Conservation (phyloP, 345 rosid species). For the Aquilaria sinensis region DNA sequence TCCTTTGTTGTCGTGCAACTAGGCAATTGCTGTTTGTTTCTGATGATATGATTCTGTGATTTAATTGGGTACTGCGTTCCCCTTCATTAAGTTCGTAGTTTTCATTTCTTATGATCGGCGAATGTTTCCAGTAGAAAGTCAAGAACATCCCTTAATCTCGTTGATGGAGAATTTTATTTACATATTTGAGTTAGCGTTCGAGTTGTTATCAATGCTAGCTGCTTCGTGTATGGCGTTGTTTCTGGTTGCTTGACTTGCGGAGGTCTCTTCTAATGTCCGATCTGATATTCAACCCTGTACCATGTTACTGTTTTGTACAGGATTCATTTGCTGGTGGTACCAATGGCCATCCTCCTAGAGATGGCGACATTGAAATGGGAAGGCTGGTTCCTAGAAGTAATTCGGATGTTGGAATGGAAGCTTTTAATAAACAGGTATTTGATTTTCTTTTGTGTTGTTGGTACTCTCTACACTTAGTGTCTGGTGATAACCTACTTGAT, state of each 20-base stretch:
- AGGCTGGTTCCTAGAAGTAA: conserved; percentile 26
- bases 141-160: neutral
- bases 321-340: conserved; percentile 45
- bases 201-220: neutral
- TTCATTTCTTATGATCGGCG: neutral
- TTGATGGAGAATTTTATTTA: neutral
- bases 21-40: neutral
- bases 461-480: neutral
- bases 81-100: neutral
- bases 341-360: conserved; percentile 21
- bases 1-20: neutral
- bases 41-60: neutral
- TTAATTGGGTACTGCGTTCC: neutral
- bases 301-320: conserved; percentile 19
- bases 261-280: neutral
- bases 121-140: neutral
- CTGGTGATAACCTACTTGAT: neutral
- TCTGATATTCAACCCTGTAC: neutral
- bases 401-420: conserved; percentile 58
- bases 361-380: conserved; percentile 63
- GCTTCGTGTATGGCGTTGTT: neutral
- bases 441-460: neutral
- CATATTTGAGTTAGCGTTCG: neutral
- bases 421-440: conserved; percentile 60
- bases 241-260: neutral